Conservation (phyloP, 2,329 filamentous ascomycete species). For the Penicillium crustosum region DNA sequence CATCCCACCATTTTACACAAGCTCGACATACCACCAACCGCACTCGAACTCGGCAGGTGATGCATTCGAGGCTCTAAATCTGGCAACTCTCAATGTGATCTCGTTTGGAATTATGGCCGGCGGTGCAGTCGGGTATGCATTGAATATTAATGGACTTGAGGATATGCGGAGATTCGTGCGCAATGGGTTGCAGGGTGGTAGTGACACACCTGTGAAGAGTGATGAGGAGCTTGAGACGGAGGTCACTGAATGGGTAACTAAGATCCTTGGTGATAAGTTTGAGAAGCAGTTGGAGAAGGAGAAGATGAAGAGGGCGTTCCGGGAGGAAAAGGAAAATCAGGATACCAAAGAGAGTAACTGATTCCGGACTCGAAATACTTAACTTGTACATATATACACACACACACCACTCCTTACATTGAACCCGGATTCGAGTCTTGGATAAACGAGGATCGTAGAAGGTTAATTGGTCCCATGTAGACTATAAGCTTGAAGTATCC, state of each 20-base stretch:
- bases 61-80: slow-evolving; percentile 76
- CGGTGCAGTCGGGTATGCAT: slow-evolving; percentile 72
- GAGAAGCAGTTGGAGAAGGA: slow-evolving; percentile 42
- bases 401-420: background rate
- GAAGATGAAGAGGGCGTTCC: slow-evolving; percentile 26
- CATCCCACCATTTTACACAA: slow-evolving; percentile 68
- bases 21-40: slow-evolving; percentile 46
- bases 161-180: slow-evolving; percentile 64
- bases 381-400: background rate
- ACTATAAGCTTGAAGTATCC: too few species aligned
- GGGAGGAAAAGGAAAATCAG: slow-evolving; percentile 10
- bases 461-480: too few species aligned
- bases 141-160: slow-evolving; percentile 70
- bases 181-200: slow-evolving; percentile 59
- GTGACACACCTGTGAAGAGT: slow-evolving; percentile 50
- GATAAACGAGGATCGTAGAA: too few species aligned
- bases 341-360: slow-evolving; percentile 6
- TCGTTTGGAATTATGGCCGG: slow-evolving; percentile 72
- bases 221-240: slow-evolving; percentile 54
- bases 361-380: background rate
- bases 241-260: slow-evolving; percentile 55
- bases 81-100: slow-evolving; percentile 83
- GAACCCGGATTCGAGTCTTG: too few species aligned
- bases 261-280: slow-evolving; percentile 50
- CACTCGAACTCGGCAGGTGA: slow-evolving; percentile 65